Evolutionary conservation across 306 rosid species (phyloP).

Genomic region (Cucurbita maxima): DNA sequence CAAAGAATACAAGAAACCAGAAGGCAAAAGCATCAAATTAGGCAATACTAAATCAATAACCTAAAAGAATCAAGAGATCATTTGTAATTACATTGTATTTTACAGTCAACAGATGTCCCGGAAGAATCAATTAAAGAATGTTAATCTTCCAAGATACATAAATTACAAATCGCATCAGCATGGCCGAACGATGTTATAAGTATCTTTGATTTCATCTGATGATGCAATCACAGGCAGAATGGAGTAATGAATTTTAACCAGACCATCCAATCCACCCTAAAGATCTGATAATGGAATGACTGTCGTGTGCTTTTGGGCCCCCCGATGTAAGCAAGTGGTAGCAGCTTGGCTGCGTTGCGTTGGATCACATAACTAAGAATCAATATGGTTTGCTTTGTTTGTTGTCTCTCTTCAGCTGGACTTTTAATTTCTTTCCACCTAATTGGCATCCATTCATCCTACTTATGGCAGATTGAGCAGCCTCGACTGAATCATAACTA

Average conservation of each 20-base stretch:
- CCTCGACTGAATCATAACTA: slow-evolving; percentile 79
- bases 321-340: slow-evolving; percentile 6
- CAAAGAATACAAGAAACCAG: not conserved
- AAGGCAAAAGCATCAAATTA: not conserved
- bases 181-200: slow-evolving; percentile 54
- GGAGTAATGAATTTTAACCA: slow-evolving; percentile 13
- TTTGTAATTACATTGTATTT: slow-evolving; percentile 28
- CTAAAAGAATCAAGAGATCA: slow-evolving; percentile 23
- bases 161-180: slow-evolving; percentile 70
- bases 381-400: slow-evolving; percentile 77
- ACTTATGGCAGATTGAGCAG: slow-evolving; percentile 72
- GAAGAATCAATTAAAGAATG: slow-evolving; percentile 86
- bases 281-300: slow-evolving; percentile 14
- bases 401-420: slow-evolving; percentile 97
- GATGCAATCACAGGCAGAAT: slow-evolving; percentile 24
- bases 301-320: slow-evolving; percentile 10
- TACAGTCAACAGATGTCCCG: slow-evolving; percentile 31
- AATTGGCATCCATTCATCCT: slow-evolving; percentile 89
- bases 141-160: slow-evolving; percentile 60
- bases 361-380: slow-evolving; percentile 25
- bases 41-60: slow-evolving; percentile 1
- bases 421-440: slow-evolving; percentile 89
- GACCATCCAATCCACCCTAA: slow-evolving; percentile 17
- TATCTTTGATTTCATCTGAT: slow-evolving; percentile 18
- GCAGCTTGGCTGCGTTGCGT: slow-evolving; percentile 29